These are phyloP conservation scores for Oryza brachyantha DNA, from an alignment of 176 grass and related monocot species.

Conservation along the genomic window DNA sequence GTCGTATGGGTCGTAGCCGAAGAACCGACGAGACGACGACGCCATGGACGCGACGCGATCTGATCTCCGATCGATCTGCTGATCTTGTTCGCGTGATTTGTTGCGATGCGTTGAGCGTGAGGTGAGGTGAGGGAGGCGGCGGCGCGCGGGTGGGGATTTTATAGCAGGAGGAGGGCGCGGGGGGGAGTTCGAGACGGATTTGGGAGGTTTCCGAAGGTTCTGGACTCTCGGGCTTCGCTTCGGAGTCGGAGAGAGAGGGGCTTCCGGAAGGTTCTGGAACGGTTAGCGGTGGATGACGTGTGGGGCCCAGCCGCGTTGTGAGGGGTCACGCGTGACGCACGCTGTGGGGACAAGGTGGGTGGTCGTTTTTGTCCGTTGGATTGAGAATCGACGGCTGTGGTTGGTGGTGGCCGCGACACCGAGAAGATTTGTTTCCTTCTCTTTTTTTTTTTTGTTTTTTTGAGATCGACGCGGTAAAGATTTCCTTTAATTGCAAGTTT, in stretches of 20 bases:
- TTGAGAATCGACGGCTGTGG: not conserved
- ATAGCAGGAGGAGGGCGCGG: too few relatives aligned
- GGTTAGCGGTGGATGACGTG: not conserved
- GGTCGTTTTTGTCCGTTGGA: not conserved
- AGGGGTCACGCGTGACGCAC: not conserved
- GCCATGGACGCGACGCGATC: conserved; percentile 19
- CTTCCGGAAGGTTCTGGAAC: not conserved
- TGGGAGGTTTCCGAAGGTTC: not conserved
- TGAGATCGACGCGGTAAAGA: too few relatives aligned
- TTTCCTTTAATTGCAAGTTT: too few relatives aligned
- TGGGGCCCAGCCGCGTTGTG: not conserved
- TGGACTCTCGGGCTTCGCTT: not conserved
- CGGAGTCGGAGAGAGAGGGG: not conserved
- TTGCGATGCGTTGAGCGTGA: too few relatives aligned
- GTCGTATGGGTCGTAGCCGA: conserved; percentile 32
- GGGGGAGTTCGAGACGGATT: not conserved
- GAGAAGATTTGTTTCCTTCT: too few relatives aligned
- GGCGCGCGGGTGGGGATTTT: too few relatives aligned
- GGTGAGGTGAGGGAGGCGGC: not conserved
- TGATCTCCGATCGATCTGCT: not conserved
- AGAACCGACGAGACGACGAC: conserved; percentile 26
- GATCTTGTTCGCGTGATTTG: not conserved
- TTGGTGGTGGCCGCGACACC: not conserved
- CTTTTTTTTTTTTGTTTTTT: too few relatives aligned
- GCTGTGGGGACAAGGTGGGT: not conserved